These are phyloP conservation scores for Obelidium mucronatum DNA, from an alignment of 192 early-diverging fungal genomes.

Conservation along the genomic window DNA sequence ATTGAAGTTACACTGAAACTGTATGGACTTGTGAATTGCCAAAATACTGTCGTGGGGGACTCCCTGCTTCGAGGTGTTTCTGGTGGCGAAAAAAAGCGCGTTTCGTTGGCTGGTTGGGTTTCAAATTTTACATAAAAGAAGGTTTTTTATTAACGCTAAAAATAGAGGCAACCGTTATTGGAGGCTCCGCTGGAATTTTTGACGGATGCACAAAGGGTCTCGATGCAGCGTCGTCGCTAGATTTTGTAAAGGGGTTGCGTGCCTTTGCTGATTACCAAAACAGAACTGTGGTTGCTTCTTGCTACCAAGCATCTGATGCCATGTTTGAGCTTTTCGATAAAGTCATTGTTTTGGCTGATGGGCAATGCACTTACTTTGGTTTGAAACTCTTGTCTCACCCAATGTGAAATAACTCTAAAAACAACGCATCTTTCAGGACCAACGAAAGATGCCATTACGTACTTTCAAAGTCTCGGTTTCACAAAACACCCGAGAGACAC, in stretches of 20 bases:
- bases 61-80: slow-evolving; percentile 79
- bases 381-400: not conserved
- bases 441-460: slow-evolving; percentile 15
- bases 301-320: slow-evolving; percentile 76
- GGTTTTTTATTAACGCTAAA: slow-evolving; percentile 14
- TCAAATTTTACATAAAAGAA: not conserved
- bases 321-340: slow-evolving; percentile 72
- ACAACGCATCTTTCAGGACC: slow-evolving; percentile 6
- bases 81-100: slow-evolving; percentile 86
- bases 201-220: slow-evolving; percentile 78
- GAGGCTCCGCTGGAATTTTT: slow-evolving; percentile 46
- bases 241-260: slow-evolving; percentile 78
- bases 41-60: slow-evolving; percentile 67
- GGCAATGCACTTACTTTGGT: slow-evolving; percentile 55
- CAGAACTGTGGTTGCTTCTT: slow-evolving; percentile 44
- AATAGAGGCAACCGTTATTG: slow-evolving; percentile 51
- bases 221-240: slow-evolving; percentile 82
- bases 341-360: slow-evolving; percentile 53
- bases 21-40: slow-evolving; percentile 44
- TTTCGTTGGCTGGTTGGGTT: slow-evolving; percentile 84
- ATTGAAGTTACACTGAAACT: slow-evolving; percentile 49
- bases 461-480: slow-evolving; percentile 29
- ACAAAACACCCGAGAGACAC: slow-evolving; percentile 30
- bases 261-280: slow-evolving; percentile 74
- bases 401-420: not conserved